Base-by-base conservation (phyloP, 345 rosid genomes). In the Chamaenerion angustifolium region DNA sequence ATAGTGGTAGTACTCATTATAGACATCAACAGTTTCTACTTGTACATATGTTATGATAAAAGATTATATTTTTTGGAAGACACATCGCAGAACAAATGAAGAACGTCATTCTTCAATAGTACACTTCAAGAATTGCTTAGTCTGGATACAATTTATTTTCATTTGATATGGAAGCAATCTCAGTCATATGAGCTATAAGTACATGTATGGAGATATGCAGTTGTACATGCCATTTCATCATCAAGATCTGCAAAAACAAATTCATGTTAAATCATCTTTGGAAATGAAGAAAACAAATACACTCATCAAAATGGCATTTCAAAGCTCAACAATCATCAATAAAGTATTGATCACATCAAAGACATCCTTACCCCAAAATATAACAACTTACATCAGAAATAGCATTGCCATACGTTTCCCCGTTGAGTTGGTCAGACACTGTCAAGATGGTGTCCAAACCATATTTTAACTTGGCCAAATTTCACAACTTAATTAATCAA, bases 141-240 rank as follows among this genome's bases (percentile, higher is more conserved):
- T n/a, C n/a, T n/a, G n/a, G n/a, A n/a, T n/a, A n/a, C n/a, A n/a
- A n/a, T n/a, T n/a, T n/a, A n/a, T n/a, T n/a, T n/a, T n/a, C n/a
- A n/a, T n/a, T n/a, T n/a, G n/a, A n/a, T n/a, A n/a, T n/a, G n/a
- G n/a, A n/a, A n/a, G n/a, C n/a, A n/a, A n/a, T n/a, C n/a, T n/a
- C n/a, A n/a, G n/a, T n/a, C n/a, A n/a, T n/a, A n/a, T n/a, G n/a
- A n/a, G n/a, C n/a, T n/a, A n/a, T n/a, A n/a, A n/a, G n/a, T n/a
- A n/a, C n/a, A n/a, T n/a, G n/a, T n/a, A n/a, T 92, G 98, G 93
- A 92, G 98, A 84, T 87, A 92, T 72, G 98, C 96, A 45, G 96
- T 66, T 60, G 98, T 95, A 67, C 98, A 92, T 27, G 96, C 93
- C 98, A 87, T 87, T 80, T 87, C 96, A 67, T 87, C 98, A 59